These are phyloP conservation scores for Aureobasidium vineae DNA, from an alignment of 2,329 filamentous ascomycete species.

Conservation along the genomic window DNA sequence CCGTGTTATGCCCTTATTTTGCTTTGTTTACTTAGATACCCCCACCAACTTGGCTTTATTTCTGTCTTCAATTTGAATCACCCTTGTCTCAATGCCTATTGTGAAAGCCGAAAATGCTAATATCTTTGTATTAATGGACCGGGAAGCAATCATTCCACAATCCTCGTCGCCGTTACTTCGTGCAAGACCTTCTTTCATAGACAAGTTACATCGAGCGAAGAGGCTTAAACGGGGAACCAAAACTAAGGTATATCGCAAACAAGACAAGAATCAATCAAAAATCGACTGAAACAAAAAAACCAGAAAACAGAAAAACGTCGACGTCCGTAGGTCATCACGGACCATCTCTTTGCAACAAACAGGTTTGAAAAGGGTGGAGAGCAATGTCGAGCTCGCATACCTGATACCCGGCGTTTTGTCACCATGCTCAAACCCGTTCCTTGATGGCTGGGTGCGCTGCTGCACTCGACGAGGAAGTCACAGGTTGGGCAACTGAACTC, in stretches of 20 bases:
- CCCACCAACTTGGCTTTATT: not conserved
- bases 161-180: slow-evolving; percentile 3
- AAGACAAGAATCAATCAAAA: slow-evolving; percentile 17
- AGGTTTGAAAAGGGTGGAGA: too few species aligned
- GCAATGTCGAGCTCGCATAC: not conserved
- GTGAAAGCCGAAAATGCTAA: not conserved
- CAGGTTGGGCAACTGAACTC: not conserved
- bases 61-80: not conserved
- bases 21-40: slow-evolving; percentile 1
- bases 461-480: not conserved
- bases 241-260: slow-evolving; percentile 26
- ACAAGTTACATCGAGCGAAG: not conserved
- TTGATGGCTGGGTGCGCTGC: not conserved
- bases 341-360: not conserved
- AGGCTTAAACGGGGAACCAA: not conserved
- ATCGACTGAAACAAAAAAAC: not conserved
- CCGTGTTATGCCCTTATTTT: not conserved
- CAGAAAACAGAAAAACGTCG: slow-evolving; percentile 2
- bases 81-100: not conserved
- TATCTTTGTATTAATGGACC: not conserved
- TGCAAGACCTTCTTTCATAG: not conserved
- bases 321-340: slow-evolving; percentile 7
- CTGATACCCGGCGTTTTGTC: not conserved
- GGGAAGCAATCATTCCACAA: not conserved
- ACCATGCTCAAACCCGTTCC: not conserved